Evolutionary conservation across 169 alveolate genomes (phyloP).

Genomic region (Besnoitia besnoiti): DNA sequence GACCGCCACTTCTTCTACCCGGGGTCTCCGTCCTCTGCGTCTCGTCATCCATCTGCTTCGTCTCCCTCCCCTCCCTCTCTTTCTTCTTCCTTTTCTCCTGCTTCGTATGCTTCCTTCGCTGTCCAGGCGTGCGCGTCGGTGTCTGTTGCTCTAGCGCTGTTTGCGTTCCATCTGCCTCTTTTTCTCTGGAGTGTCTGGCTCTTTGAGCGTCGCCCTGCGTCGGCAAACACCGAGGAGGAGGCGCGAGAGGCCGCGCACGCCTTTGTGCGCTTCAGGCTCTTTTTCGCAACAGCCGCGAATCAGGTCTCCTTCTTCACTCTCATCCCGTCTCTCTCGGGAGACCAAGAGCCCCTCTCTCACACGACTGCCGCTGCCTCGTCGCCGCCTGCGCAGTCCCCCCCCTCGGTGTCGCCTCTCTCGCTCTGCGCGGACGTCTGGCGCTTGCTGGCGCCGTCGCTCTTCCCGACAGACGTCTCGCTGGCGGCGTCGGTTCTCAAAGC

Average conservation of each 20-base stretch:
- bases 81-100: neutral
- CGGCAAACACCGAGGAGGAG: neutral
- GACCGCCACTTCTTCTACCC: slow-evolving; percentile 10
- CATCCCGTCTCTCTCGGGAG: too few relatives aligned
- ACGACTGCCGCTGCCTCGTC: neutral
- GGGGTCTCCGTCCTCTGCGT: neutral
- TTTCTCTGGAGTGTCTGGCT: neutral
- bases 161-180: neutral
- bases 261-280: neutral
- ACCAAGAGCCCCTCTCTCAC: too few relatives aligned
- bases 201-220: neutral
- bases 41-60: neutral
- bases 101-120: neutral
- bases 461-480: neutral
- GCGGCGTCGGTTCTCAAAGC: neutral
- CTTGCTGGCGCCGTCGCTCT: neutral
- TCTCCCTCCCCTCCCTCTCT: neutral
- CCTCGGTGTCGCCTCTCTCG: neutral
- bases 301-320: slow-evolving; percentile 4
- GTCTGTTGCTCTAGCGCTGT: neutral
- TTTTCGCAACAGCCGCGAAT: neutral
- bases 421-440: neutral
- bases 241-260: slow-evolving; percentile 1
- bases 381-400: neutral
- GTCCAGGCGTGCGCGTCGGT: neutral